Base-by-base conservation (phyloP, 345 rosid species). In the Citrus medica region DNA sequence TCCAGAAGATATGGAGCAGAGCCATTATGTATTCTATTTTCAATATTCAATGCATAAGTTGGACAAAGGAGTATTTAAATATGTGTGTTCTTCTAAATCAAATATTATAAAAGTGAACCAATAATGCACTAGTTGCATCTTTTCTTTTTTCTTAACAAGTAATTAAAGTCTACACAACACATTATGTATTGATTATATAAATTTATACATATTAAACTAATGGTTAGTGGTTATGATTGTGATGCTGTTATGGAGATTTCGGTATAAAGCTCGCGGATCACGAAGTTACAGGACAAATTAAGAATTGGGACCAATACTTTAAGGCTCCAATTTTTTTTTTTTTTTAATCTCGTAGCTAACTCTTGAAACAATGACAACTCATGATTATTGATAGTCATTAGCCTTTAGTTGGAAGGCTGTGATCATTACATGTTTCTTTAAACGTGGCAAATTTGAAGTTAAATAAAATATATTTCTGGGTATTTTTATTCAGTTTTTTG, bases 211-310 rank as follows among this genome's bases (percentile, higher is more conserved):
- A 27, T 70, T 70, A 70, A 25, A 28, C 42, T 61, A 22, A 55
- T 7, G 46, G 37, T 12, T 42, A 10, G 78, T 75, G 78, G 77
- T 74, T 75, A 62, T 75, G 69, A 40, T 62, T 46, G 69, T 42
- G 78, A 28, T 9, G 55, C 30, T 40, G 28, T 63, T 37, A 46
- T 21, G 59, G 12, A 42, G 59, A 75, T 75, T 75, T 75, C 22
- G 69, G 60, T 21, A 28, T 42, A 40, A 42, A 63, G 69, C 78
- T 10, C 69, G 27, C 22, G 9, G 67, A 73, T 60, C 10, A 33
- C 59, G 25, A 60, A 61, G 67, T 61, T 73, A 9, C 42, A 10
- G 35, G 33, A 10, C 51, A 70, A 17, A 55, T 71, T 55, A 55
- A 35, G 28, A 12, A 71, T 55, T 56, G 75, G 75, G 64, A 71